These are phyloP conservation scores for Pythium rishiriense DNA, from an alignment of 352 stramenopile genomes.

Conservation along the genomic window DNA sequence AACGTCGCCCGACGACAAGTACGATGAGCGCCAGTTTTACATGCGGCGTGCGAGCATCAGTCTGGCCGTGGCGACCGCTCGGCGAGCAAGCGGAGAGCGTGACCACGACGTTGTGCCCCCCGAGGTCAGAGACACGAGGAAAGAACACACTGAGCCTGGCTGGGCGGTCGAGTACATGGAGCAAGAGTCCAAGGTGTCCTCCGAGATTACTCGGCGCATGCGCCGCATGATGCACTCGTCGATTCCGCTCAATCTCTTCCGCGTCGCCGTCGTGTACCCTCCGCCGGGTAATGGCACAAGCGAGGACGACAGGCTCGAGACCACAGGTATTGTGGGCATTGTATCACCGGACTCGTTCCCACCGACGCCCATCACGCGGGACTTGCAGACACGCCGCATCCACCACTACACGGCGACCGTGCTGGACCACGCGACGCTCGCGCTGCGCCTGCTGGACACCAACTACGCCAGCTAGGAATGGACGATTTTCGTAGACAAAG, in stretches of 20 bases:
- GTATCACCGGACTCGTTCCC: conserved; percentile 79
- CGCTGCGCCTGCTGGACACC: conserved; percentile 55
- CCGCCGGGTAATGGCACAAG: conserved; percentile 10
- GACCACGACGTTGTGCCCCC: background rate
- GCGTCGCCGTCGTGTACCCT: conserved; percentile 52
- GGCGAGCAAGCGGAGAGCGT: background rate
- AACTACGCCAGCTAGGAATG: conserved; percentile 20
- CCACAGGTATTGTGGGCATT: conserved; percentile 39
- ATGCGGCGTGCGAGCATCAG: conserved; percentile 30
- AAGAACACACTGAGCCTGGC: conserved; percentile 44
- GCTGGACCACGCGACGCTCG: conserved; percentile 73
- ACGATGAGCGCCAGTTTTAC: conserved; percentile 33
- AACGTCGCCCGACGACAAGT: conserved; percentile 56
- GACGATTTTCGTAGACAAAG: background rate
- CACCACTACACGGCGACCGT: conserved; percentile 77
- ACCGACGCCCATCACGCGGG: conserved; percentile 76
- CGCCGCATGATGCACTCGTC: conserved; percentile 79
- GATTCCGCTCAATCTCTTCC: conserved; percentile 77
- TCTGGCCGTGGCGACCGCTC: background rate
- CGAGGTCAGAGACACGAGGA: background rate
- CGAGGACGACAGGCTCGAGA: conserved; percentile 28
- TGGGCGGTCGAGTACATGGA: conserved; percentile 86
- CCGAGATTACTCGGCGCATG: conserved; percentile 68
- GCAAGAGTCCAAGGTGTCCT: conserved; percentile 58
- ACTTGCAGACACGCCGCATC: conserved; percentile 70